Evolutionary conservation across 805 yeast species (phyloP).

Genomic region (Candida manassasensis): DNA sequence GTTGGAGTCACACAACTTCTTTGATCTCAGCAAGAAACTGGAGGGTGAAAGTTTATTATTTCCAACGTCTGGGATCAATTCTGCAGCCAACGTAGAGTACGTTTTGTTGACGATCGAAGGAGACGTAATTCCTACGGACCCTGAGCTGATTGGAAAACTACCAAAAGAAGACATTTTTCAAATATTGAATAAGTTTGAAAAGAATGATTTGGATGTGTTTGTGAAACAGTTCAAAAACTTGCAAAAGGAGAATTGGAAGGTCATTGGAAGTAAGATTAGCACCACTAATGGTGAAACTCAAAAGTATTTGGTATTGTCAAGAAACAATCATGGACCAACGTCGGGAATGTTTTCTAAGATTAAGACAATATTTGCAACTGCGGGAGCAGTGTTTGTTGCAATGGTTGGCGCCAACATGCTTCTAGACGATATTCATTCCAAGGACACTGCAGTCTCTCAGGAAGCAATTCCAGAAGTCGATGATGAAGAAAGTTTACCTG

Average conservation of each 20-base stretch:
- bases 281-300: constrained; percentile 5
- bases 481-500: no score
- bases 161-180: constrained; percentile 39
- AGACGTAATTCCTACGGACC: constrained; percentile 22
- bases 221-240: constrained; percentile 36
- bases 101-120: constrained; percentile 34
- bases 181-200: constrained; percentile 32
- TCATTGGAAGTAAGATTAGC: constrained; percentile 46
- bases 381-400: constrained; percentile 20
- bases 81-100: constrained; percentile 16
- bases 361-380: constrained; percentile 20
- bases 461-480: no score
- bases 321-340: neutral
- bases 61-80: constrained; percentile 10
- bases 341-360: constrained; percentile 9
- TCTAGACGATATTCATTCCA: constrained; percentile 8
- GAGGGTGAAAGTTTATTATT: constrained; percentile 11
- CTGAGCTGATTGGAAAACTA: constrained; percentile 37
- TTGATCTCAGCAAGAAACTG: constrained; percentile 31
- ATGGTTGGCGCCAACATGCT: constrained; percentile 20
- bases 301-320: constrained; percentile 13
- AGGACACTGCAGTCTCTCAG: no score
- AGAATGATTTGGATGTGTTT: constrained; percentile 29
- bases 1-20: constrained; percentile 39
- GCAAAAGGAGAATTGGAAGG: constrained; percentile 45